A percentile compares a stretch with the other conserved stretches of the same genome.
Evolutionary conservation across 495 filamentous ascomycete genomes (phyloP).

Genomic region (Tuber umbilicatum): DNA sequence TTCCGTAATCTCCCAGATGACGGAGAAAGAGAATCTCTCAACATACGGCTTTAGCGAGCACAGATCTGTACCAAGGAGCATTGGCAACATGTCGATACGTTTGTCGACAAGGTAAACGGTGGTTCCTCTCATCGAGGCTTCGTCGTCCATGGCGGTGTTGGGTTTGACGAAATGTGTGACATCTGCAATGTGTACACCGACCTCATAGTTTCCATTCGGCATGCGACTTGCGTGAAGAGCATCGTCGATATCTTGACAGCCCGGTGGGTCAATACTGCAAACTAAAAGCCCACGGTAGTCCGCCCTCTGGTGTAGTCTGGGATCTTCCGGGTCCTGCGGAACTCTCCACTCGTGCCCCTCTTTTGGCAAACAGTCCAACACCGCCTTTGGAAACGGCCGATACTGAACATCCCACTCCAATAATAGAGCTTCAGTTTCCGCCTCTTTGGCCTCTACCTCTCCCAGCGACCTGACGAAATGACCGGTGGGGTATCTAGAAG

Average conservation of each 20-base stretch:
- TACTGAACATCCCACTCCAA: constrained; percentile 97
- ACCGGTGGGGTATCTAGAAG: constrained; percentile 83
- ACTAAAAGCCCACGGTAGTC: constrained; percentile 81
- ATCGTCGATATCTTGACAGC: constrained; percentile 97
- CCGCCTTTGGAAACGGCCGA: constrained; percentile 88
- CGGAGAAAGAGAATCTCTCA: constrained; percentile 93
- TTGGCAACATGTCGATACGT: constrained; percentile 98
- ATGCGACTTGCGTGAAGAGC: constrained; percentile 79
- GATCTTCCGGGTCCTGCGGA: constrained; percentile 64
- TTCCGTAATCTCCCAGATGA: constrained; percentile 83
- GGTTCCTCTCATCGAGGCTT: constrained; percentile 86
- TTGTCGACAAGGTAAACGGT: constrained; percentile 98
- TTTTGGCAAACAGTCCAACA: constrained; percentile 81
- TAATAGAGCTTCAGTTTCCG: constrained; percentile 89
- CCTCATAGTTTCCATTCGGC: constrained; percentile 90
- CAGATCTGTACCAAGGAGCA: constrained; percentile 87
- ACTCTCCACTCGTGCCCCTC: constrained; percentile 95
- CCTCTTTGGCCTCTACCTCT: constrained; percentile 87
- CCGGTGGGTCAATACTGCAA: constrained; percentile 94
- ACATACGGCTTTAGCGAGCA: constrained; percentile 97
- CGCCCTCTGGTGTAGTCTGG: constrained; percentile 74
- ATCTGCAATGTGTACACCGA: constrained; percentile 98
- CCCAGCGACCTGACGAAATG: constrained; percentile 92
- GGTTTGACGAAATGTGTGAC: constrained; percentile 98
- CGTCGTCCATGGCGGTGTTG: constrained; percentile 91